These are phyloP conservation scores for Penicillium hordei DNA, from an alignment of 2,329 filamentous ascomycete species.

Conservation along the genomic window DNA sequence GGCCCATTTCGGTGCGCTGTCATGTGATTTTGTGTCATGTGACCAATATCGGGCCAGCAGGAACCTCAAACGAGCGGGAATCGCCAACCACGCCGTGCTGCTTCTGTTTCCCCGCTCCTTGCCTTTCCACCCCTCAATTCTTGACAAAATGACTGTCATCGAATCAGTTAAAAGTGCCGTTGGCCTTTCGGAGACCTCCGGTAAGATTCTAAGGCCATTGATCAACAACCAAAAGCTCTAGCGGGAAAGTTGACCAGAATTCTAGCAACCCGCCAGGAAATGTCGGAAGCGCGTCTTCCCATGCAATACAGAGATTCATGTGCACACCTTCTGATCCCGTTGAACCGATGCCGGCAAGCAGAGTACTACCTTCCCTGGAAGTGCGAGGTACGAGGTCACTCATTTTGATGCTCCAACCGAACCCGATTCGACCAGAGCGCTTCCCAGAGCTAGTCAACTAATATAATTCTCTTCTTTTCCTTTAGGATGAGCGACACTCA, in stretches of 20 bases:
- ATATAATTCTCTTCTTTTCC: conserved; percentile 8
- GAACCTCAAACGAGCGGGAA: conserved; percentile 32
- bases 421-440: background rate
- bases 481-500: conserved; percentile 86
- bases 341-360: conserved; percentile 91
- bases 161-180: conserved; percentile 52
- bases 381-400: conserved; percentile 71
- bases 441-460: background rate
- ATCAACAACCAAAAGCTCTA: conserved; percentile 8
- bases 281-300: conserved; percentile 86
- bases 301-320: conserved; percentile 93
- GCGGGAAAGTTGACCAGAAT: conserved; percentile 17
- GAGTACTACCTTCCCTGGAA: conserved; percentile 97
- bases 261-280: conserved; percentile 68
- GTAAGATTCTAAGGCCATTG: conserved; percentile 37
- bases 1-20: conserved; percentile 3
- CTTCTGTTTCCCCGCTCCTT: conserved; percentile 20
- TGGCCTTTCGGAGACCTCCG: conserved; percentile 43
- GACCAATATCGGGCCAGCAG: conserved; percentile 26
- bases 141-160: conserved; percentile 46
- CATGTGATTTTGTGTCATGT: conserved; percentile 24
- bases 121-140: conserved; percentile 15
- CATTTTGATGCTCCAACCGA: conserved; percentile 4
- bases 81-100: conserved; percentile 27
- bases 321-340: conserved; percentile 87